Evolutionary conservation across 805 yeast species (phyloP).

Genomic region (Candida nitratophila): DNA sequence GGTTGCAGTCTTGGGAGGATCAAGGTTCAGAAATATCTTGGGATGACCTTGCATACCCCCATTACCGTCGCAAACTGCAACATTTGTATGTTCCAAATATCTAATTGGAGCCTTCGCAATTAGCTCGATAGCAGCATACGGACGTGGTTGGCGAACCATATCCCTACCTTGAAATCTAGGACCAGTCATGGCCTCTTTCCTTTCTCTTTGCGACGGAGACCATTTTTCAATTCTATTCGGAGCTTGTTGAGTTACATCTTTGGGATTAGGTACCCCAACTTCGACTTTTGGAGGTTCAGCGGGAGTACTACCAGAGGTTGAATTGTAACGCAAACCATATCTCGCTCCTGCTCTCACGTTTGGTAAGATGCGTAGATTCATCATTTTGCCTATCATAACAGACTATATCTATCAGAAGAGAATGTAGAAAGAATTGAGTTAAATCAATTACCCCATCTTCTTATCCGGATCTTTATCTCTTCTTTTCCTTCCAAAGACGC

Average conservation of each 20-base stretch:
- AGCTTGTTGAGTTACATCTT: conserved; percentile 47
- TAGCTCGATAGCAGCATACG: conserved; percentile 79
- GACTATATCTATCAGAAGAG: no score
- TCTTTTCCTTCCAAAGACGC: no score
- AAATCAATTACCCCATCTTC: no score
- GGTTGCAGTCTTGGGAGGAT: conserved; percentile 60
- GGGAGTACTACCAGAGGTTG: background rate
- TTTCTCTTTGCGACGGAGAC: conserved; percentile 62
- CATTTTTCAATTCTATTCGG: conserved; percentile 69
- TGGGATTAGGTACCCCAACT: conserved; percentile 13
- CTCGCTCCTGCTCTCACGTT: no score
- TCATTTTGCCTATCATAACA: no score
- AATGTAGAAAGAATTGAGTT: no score
- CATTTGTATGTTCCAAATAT: conserved; percentile 45
- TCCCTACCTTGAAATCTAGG: conserved; percentile 71
- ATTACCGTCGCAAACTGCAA: conserved; percentile 83
- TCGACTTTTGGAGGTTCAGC: conserved; percentile 4
- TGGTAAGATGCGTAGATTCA: no score
- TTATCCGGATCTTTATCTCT: no score
- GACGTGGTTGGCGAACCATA: conserved; percentile 62
- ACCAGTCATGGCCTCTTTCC: conserved; percentile 46
- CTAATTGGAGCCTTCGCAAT: conserved; percentile 68
- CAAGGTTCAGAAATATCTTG: conserved; percentile 72
- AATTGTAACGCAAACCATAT: background rate
- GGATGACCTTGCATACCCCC: conserved; percentile 79